Conservation (phyloP, 371 early-diverging fungal genomes). For the Furculomyces boomerangus region DNA sequence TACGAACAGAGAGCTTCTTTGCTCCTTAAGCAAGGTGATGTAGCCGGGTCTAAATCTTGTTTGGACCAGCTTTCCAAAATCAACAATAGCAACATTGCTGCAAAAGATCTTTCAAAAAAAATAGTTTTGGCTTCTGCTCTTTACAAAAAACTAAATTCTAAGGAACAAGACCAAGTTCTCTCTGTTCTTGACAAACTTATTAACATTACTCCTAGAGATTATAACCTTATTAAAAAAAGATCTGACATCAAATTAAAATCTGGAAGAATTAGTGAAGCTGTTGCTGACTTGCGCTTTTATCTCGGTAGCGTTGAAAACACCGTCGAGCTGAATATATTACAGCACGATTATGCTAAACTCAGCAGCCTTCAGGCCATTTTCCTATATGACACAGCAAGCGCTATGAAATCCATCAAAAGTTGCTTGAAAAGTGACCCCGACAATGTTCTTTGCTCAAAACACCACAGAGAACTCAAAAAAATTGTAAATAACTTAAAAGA, state of each 20-base stretch:
- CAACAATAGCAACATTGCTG: not conserved
- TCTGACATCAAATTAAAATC: slow-evolving; percentile 33
- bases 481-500: slow-evolving; percentile 52
- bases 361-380: slow-evolving; percentile 54
- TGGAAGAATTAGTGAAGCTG: not conserved
- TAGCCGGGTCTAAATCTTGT: slow-evolving; percentile 20
- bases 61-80: slow-evolving; percentile 3
- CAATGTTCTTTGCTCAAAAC: slow-evolving; percentile 57
- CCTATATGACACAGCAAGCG: slow-evolving; percentile 45
- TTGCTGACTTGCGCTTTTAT: not conserved
- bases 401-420: slow-evolving; percentile 51
- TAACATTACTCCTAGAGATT: not conserved
- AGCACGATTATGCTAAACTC: slow-evolving; percentile 39
- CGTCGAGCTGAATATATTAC: not conserved
- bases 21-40: slow-evolving; percentile 47
- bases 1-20: slow-evolving; percentile 61
- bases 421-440: slow-evolving; percentile 84
- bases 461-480: slow-evolving; percentile 51
- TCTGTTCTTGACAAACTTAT: not conserved
- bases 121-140: not conserved
- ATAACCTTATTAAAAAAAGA: slow-evolving; percentile 16
- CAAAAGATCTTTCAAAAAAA: slow-evolving; percentile 1
- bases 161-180: not conserved
- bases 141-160: not conserved
- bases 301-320: not conserved